These are phyloP conservation scores for Conidiobolus incongruus DNA, from an alignment of 371 early-diverging fungal genomes.

Conservation along the genomic window DNA sequence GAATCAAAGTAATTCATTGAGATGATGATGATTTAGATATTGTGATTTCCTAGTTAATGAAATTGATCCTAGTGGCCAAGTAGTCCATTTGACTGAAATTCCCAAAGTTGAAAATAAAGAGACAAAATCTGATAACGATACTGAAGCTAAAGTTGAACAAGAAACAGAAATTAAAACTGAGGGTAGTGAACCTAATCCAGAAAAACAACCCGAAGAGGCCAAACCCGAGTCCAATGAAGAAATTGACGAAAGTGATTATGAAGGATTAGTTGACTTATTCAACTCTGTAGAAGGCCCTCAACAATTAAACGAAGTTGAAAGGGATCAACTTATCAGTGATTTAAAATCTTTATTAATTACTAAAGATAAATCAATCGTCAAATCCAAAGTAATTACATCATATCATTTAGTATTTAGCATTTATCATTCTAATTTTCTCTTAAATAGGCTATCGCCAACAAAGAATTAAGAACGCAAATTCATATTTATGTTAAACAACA, in stretches of 20 bases:
- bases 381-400: too few relatives aligned
- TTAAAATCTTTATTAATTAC: too few relatives aligned
- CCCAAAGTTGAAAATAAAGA: slow-evolving; percentile 7
- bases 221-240: not conserved
- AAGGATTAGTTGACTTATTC: not conserved
- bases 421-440: too few relatives aligned
- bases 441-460: too few relatives aligned
- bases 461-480: too few relatives aligned
- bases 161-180: not conserved
- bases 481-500: not conserved
- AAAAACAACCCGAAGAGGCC: not conserved
- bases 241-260: not conserved
- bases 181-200: not conserved
- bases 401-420: too few relatives aligned
- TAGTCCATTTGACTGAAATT: slow-evolving; percentile 31
- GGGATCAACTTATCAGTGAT: too few relatives aligned
- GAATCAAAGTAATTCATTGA: not conserved
- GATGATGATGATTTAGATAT: slow-evolving; percentile 16
- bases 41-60: slow-evolving; percentile 89
- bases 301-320: too few relatives aligned
- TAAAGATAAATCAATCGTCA: too few relatives aligned
- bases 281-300: too few relatives aligned
- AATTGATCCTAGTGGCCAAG: slow-evolving; percentile 48
- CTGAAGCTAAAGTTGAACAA: slow-evolving; percentile 9
- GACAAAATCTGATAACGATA: slow-evolving; percentile 7